Evolutionary conservation across 1,139 yeast species (phyloP), one percentile per base, ranked within the genome.

Genomic region (Arxiozyma slooffiae): DNA sequence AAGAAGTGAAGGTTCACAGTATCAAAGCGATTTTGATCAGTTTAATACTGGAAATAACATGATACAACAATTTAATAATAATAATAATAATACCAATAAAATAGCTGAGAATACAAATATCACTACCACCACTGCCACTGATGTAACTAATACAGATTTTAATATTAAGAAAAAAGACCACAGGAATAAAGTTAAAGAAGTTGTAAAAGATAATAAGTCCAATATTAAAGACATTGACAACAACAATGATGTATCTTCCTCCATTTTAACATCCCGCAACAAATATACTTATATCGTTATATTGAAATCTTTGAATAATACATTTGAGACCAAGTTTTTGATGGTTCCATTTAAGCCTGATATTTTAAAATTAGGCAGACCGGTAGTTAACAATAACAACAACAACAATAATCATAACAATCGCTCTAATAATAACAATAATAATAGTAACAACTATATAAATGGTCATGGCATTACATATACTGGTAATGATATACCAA

Each of bases 351-450:
- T 78, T 53, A 77, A 74, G 53, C 98, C 99, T 0, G 90, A 87
- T 23, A 82, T 89, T 1, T 71, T 92, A 50, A 87, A 87, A 62
- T 73, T 92, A 24, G 98, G 99, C 1, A 77, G 99, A 50, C 98
- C 86, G 7, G 76, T 66, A 2, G 65, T 62, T 23, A 52, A 79
- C 85, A 18, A 84, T 80, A 48, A 77, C 78, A 49, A 45, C 36
- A 51, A 41, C n/a, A n/a, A n/a, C 36, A 46, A 44, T 17, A 38
- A 30, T 14, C 18, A 8, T 20, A 18, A 14, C 22, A 38, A 38
- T 16, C n/a, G n/a, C n/a, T n/a, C n/a, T n/a, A n/a, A n/a, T n/a
- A n/a, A n/a, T n/a, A n/a, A n/a, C n/a, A n/a, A n/a, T n/a, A n/a
- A n/a, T n/a, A n/a, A n/a, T n/a, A n/a, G n/a, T n/a, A n/a, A n/a